phyloP scores from a whole-genome alignment of 108 stramenopile species.

The Skeletonema tropicum region DNA sequence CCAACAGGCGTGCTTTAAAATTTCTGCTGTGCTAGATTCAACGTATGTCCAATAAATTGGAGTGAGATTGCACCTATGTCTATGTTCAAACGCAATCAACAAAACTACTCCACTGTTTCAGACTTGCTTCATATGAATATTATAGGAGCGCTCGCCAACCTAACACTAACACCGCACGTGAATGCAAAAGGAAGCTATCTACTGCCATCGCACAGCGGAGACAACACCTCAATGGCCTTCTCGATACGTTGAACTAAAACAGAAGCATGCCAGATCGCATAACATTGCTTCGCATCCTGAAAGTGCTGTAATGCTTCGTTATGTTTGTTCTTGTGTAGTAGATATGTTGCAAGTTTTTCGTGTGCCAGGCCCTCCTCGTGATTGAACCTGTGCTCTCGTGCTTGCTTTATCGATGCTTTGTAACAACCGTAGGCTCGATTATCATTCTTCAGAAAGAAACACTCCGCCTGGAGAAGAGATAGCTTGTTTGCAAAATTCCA shows the following conservation, averaged over 20 bases:
- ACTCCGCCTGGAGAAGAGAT: conserved; percentile 58
- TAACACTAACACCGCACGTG: too few relatives aligned
- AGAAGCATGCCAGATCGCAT: conserved; percentile 55
- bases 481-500: conserved; percentile 59
- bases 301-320: conserved; percentile 30
- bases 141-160: too few relatives aligned
- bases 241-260: conserved; percentile 44
- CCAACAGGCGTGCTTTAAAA: too few relatives aligned
- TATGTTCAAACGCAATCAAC: too few relatives aligned
- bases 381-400: conserved; percentile 50
- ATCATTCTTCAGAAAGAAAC: conserved; percentile 39
- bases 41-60: too few relatives aligned
- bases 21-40: too few relatives aligned
- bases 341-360: conserved; percentile 46
- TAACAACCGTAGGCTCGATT: conserved; percentile 41
- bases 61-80: too few relatives aligned
- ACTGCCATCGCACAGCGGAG: conserved; percentile 11
- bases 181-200: too few relatives aligned
- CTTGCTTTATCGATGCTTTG: conserved; percentile 42
- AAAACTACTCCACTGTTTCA: too few relatives aligned
- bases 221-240: conserved; percentile 32
- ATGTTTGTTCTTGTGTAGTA: conserved; percentile 23
- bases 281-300: conserved; percentile 43
- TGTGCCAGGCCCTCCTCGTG: conserved; percentile 58
- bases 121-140: too few relatives aligned